Evolutionary conservation across 441 rosid species (phyloP).

Genomic region (Erodium trifolium): DNA sequence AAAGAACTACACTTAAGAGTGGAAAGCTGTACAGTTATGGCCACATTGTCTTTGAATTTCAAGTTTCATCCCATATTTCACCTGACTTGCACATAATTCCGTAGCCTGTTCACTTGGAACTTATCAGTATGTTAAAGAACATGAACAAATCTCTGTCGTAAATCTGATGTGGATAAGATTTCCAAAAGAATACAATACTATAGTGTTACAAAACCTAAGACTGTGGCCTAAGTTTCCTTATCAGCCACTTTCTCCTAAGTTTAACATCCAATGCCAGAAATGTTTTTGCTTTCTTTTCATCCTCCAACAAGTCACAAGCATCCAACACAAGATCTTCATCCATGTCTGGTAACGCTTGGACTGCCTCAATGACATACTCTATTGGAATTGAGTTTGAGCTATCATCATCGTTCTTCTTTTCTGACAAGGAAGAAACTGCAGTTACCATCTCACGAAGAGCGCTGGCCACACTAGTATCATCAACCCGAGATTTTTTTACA

Average conservation of each 20-base stretch:
- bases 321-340: constrained; percentile 74
- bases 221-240: constrained; percentile 46
- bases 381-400: constrained; percentile 26
- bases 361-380: constrained; percentile 45
- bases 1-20: neutral
- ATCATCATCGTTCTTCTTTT: constrained; percentile 19
- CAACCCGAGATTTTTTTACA: constrained; percentile 35
- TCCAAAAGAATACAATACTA: neutral
- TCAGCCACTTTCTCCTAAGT: constrained; percentile 65
- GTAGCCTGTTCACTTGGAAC: neutral
- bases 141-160: neutral
- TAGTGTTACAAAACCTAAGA: neutral
- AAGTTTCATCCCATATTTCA: neutral
- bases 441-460: constrained; percentile 27
- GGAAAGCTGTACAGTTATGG: neutral
- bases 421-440: constrained; percentile 29
- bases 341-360: constrained; percentile 62
- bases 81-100: neutral
- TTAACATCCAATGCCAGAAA: constrained; percentile 60
- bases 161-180: neutral
- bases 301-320: constrained; percentile 83
- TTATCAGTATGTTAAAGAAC: neutral
- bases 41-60: neutral
- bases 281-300: constrained; percentile 70
- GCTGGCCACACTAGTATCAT: constrained; percentile 25